phyloP scores from a whole-genome alignment of 805 yeast species.

The Wickerhamiella spandovensis region DNA sequence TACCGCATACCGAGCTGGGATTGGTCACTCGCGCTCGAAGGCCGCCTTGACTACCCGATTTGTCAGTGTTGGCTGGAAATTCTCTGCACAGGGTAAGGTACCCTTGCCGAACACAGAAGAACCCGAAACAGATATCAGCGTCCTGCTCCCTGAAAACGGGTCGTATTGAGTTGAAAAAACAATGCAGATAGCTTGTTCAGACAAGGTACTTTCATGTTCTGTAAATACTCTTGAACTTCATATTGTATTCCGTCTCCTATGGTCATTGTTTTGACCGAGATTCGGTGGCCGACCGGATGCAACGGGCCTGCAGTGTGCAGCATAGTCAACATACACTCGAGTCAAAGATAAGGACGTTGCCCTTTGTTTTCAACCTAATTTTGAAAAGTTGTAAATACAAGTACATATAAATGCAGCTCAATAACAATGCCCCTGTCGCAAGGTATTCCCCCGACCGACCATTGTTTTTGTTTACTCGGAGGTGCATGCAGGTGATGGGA shows the following conservation, averaged over 20 bases:
- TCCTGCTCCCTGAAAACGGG: not conserved
- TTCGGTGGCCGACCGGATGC: conserved; percentile 1
- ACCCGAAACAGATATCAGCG: not conserved
- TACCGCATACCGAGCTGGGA: conserved; percentile 9
- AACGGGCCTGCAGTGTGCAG: conserved; percentile 3
- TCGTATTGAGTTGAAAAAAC: not conserved
- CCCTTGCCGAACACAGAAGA: not conserved
- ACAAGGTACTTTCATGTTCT: not conserved
- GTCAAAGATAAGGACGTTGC: not conserved
- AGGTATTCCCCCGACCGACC: not conserved
- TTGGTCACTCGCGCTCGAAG: conserved; percentile 5
- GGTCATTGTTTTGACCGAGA: not conserved
- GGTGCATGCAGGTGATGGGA: not conserved
- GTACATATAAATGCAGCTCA: not conserved
- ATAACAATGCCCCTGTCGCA: not conserved
- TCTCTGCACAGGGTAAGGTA: conserved; percentile 2
- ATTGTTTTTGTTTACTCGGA: not conserved
- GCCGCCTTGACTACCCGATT: conserved; percentile 1
- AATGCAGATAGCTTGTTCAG: not conserved
- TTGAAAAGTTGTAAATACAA: not conserved
- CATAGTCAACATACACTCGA: not conserved
- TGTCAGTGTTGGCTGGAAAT: not conserved
- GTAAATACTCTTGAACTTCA: not conserved
- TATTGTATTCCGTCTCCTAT: not conserved
- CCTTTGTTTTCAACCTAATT: not conserved